These are phyloP conservation scores for Tagetes patula DNA, from an alignment of 129 eudicot species.

Conservation along the genomic window DNA sequence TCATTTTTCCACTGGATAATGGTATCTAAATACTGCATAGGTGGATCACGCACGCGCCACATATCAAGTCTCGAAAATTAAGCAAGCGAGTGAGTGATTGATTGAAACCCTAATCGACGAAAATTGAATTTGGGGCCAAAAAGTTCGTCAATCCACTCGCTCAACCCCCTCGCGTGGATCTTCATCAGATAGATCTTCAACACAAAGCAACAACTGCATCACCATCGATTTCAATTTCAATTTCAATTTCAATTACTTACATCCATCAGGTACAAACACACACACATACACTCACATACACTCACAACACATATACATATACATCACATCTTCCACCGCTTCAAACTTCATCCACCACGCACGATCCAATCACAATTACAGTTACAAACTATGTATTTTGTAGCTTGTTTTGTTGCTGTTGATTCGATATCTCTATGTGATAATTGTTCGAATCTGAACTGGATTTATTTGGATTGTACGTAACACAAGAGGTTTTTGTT, in stretches of 20 bases:
- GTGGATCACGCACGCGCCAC: conserved; percentile 43
- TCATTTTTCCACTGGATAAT: too few relatives aligned
- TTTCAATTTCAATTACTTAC: conserved; percentile 10
- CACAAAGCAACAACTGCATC: conserved; percentile 24
- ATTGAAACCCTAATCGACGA: conserved; percentile 40
- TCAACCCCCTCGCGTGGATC: conserved; percentile 58
- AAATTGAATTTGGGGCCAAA: conserved; percentile 28
- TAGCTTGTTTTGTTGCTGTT: background rate
- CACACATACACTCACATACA: background rate
- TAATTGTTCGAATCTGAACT: conserved; percentile 12
- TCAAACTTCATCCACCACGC: background rate
- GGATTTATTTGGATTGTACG: conserved; percentile 3
- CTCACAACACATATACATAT: too few relatives aligned
- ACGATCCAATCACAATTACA: background rate
- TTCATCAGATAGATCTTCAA: conserved; percentile 28
- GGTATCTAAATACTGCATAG: background rate
- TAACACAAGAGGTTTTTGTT: background rate
- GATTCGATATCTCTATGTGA: conserved; percentile 14
- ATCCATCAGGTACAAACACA: conserved; percentile 28
- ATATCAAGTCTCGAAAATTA: background rate
- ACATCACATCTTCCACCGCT: background rate
- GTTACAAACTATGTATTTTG: conserved; percentile 13
- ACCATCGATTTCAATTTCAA: background rate
- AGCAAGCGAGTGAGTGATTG: conserved; percentile 29
- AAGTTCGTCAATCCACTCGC: conserved; percentile 57